Conservation (phyloP, 2,329 filamentous ascomycete species). For the Aspergillus sp. region DNA sequence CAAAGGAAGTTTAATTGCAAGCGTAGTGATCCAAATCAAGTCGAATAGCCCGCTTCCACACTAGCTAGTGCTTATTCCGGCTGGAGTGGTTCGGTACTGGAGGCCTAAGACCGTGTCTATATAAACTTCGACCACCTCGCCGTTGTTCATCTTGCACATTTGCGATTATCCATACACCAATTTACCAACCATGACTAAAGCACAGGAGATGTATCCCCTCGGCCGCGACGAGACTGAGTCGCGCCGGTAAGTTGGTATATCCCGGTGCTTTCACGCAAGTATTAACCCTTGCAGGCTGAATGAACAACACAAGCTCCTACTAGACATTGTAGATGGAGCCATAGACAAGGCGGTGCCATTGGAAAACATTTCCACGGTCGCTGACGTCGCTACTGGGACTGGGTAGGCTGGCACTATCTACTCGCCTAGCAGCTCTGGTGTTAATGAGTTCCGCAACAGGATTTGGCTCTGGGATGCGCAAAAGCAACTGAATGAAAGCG, state of each 20-base stretch:
- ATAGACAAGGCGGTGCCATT: not conserved
- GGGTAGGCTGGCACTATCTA: not conserved
- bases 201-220: not conserved
- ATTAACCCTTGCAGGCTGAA: not conserved
- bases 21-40: no score
- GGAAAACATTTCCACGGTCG: not conserved
- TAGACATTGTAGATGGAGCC: not conserved
- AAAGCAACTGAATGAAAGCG: not conserved
- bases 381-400: slow-evolving; percentile 8
- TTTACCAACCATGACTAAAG: not conserved
- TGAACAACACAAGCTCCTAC: slow-evolving; percentile 5
- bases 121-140: no score
- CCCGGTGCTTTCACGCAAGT: not conserved
- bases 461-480: slow-evolving; percentile 3
- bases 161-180: not conserved
- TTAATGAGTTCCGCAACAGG: not conserved
- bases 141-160: no score
- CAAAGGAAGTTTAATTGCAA: no score
- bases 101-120: no score
- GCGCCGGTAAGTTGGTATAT: not conserved
- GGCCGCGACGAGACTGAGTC: not conserved
- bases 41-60: no score
- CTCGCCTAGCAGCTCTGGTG: no score
- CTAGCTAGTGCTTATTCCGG: no score
- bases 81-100: no score